Base-by-base conservation (phyloP, 805 yeast species). In the Spencermartinsiella europaea region DNA sequence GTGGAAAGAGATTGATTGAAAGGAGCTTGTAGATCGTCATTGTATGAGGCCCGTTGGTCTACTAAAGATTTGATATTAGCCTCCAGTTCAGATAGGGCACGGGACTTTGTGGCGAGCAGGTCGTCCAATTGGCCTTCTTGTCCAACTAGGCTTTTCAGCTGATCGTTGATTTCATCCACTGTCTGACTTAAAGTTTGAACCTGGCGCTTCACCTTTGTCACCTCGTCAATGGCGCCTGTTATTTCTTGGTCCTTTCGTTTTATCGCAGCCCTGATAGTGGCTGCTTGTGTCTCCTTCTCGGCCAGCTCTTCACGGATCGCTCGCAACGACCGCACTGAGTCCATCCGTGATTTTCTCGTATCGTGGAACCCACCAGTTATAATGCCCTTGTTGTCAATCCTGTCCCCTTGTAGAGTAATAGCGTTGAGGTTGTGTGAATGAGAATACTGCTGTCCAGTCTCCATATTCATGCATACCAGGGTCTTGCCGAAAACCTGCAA, bases 321-420 rank as follows among this genome's bases (percentile, higher is more conserved):
- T 12, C 76, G 71, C 52, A 84, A 74, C 12, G 67, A 61, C 45
- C 79, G 79, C 57, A 87, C 70, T 2, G 83, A 76, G 54, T 88
- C 95, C 40, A 90, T 65, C 55, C 95, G 74, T 0, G 88, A 82
- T 44, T 69, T 71, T 49, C 76, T 77, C 55, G 73, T 76, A 56
- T 86, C 93, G 54, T 85, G 76, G 57, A 76, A 87, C 41, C 98
- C 98, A 65, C 98, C 98, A 20, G 87, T 80, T 38, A 93, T 64
- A 1, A 84, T 85, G 64, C 99, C 99, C 53, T 73, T 78, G 40
- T 79, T 80, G 56, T 87, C 95, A 42, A 87, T 87, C 53, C 87
- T 72, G 61, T 93, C 98, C 55, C 99, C 99, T 63, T 87, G 95
- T 15, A 91, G 68, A 0, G 99, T 93, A 14, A 93, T 84, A 0